Evolutionary conservation across 1,139 yeast genomes (phyloP).

Genomic region (Yamadazyma aaseri): DNA sequence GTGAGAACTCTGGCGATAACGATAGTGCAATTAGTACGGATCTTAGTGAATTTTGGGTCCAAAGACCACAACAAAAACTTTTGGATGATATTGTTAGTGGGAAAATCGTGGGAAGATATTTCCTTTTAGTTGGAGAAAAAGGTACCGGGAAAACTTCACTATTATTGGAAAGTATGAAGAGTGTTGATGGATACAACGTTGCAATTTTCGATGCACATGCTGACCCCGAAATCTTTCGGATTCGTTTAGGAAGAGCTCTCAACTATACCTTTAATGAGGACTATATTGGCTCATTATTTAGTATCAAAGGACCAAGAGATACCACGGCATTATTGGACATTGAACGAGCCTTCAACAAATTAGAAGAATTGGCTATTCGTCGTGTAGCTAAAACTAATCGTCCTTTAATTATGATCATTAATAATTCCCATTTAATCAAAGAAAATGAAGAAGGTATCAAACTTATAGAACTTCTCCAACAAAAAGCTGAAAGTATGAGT

Average conservation of each 20-base stretch:
- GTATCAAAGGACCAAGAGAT: conserved; percentile 84
- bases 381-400: conserved; percentile 35
- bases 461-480: conserved; percentile 75
- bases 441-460: conserved; percentile 72
- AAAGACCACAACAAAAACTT: conserved; percentile 64
- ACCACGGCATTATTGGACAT: conserved; percentile 80
- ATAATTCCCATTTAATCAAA: conserved; percentile 71
- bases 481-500: conserved; percentile 75
- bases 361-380: conserved; percentile 69
- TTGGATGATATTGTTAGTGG: conserved; percentile 70
- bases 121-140: conserved; percentile 74
- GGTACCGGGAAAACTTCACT: conserved; percentile 85
- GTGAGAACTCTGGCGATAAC: no score
- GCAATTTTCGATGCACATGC: conserved; percentile 81
- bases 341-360: conserved; percentile 74
- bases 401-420: conserved; percentile 70
- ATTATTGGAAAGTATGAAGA: conserved; percentile 66
- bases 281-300: conserved; percentile 76
- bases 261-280: conserved; percentile 77
- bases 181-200: conserved; percentile 63
- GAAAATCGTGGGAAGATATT: conserved; percentile 62
- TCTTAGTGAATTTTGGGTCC: conserved; percentile 53
- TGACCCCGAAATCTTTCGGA: conserved; percentile 79
- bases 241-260: conserved; percentile 73
- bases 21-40: conserved; percentile 17